Conservation (phyloP, 306 rosid genomes). For the Purshia tridentata region DNA sequence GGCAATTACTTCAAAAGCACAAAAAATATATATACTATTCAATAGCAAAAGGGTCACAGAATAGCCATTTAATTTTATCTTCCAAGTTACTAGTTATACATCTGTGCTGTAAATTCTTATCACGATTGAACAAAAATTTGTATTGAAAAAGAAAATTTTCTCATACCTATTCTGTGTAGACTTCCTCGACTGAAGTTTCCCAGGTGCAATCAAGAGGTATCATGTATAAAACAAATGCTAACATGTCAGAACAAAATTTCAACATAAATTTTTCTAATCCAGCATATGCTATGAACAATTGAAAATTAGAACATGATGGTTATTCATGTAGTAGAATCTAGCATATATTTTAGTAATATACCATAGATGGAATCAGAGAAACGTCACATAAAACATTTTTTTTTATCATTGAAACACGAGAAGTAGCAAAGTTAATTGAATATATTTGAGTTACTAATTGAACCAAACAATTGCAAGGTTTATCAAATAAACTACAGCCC, state of each 20-base stretch:
- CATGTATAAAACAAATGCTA: conserved; percentile 42
- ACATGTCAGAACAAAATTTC: conserved; percentile 35
- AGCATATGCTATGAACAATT: conserved; percentile 10
- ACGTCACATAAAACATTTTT: neutral
- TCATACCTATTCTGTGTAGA: conserved; percentile 70
- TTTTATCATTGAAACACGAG: neutral
- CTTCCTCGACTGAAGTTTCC: conserved; percentile 65
- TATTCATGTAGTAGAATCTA: neutral
- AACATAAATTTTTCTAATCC: neutral
- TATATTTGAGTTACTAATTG: neutral
- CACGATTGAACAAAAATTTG: neutral
- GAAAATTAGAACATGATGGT: conserved; percentile 6
- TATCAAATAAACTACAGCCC: neutral
- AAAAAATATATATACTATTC: neutral
- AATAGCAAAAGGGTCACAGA: neutral
- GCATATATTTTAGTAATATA: neutral
- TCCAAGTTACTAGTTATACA: too few relatives aligned
- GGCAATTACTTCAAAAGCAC: neutral
- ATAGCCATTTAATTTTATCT: neutral
- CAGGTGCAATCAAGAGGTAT: conserved; percentile 34
- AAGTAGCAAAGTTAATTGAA: neutral
- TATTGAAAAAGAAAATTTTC: neutral
- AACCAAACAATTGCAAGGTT: neutral
- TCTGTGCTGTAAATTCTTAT: neutral
- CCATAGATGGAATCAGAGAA: neutral